Conservation (phyloP, 768 basidiomycete genomes). For the Rhodotorula toruloides region DNA sequence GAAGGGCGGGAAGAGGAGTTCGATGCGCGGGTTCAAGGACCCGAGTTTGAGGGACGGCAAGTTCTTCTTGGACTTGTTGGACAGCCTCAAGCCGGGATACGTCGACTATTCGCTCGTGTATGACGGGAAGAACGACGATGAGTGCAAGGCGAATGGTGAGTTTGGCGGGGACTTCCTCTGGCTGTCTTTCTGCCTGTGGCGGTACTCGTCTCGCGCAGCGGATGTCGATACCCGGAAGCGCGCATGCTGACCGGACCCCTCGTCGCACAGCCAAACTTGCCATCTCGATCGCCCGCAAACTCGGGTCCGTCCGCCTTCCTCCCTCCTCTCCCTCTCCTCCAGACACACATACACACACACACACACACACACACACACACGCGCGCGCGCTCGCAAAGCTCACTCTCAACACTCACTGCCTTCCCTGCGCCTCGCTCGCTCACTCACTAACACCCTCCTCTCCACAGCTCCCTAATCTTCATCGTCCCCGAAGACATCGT, state of each 20-base stretch:
- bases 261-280: conserved; percentile 73
- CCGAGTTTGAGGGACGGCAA: conserved; percentile 77
- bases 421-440: no score
- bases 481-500: conserved; percentile 95
- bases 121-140: conserved; percentile 64
- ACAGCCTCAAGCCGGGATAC: conserved; percentile 85
- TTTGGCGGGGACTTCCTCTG: conserved; percentile 8
- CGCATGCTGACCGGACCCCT: background rate
- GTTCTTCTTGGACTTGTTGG: conserved; percentile 88
- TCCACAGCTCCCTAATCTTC: conserved; percentile 76
- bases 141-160: conserved; percentile 84
- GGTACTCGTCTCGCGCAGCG: no score
- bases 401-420: no score
- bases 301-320: conserved; percentile 48
- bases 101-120: conserved; percentile 79
- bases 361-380: no score
- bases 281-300: conserved; percentile 97
- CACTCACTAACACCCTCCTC: background rate
- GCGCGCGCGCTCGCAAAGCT: no score
- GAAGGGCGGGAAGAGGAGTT: conserved; percentile 50
- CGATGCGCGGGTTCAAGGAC: conserved; percentile 92
- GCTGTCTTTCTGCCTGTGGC: no score
- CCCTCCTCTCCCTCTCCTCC: background rate
- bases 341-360: no score
- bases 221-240: no score